Evolutionary conservation across 192 early-diverging fungal genomes (phyloP).

Genomic region (Coemansia sp.): DNA sequence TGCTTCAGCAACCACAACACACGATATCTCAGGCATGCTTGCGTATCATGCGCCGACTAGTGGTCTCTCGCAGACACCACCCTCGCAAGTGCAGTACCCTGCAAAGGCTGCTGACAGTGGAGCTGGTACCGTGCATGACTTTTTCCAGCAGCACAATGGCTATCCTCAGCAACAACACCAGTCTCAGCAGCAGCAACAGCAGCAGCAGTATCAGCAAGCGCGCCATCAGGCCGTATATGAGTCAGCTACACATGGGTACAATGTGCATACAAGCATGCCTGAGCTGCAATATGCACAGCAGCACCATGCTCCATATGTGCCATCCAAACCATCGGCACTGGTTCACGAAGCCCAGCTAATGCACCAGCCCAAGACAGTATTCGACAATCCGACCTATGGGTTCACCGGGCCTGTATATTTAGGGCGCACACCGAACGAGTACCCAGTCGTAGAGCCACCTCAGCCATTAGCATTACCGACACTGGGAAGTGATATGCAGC

Average conservation of each 20-base stretch:
- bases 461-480: not conserved
- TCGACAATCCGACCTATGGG: constrained; percentile 56
- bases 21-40: too few relatives aligned
- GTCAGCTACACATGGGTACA: constrained; percentile 11
- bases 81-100: not conserved
- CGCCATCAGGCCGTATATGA: not conserved
- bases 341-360: constrained; percentile 5
- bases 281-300: constrained; percentile 10
- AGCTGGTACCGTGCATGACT: constrained; percentile 3
- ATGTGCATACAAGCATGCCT: constrained; percentile 4
- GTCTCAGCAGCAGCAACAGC: not conserved
- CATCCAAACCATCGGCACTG: constrained; percentile 2
- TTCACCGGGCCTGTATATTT: constrained; percentile 33
- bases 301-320: not conserved
- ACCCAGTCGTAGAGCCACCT: constrained; percentile 11
- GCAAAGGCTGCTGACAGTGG: not conserved
- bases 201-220: not conserved
- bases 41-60: too few relatives aligned
- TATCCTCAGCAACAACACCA: not conserved
- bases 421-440: constrained; percentile 1
- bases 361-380: constrained; percentile 49
- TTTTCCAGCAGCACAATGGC: constrained; percentile 6
- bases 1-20: not conserved
- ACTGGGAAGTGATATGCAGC: too few relatives aligned
- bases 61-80: too few relatives aligned